Evolutionary conservation across 1,284 basidiomycete species (phyloP).

Genomic region (Heterobasidion annosum): DNA sequence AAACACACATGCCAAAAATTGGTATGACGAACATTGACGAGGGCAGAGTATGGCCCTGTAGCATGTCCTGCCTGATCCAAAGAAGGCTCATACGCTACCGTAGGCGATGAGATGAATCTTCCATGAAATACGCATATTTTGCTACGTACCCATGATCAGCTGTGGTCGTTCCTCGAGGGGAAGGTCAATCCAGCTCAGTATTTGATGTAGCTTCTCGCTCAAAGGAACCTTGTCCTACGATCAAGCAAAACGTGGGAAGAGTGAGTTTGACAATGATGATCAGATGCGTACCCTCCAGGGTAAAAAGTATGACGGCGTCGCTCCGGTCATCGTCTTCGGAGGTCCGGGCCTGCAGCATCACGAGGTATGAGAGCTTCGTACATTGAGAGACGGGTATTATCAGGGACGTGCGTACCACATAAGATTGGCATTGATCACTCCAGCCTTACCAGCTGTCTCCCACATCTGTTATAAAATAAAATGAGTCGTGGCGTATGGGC

Average conservation of each 20-base stretch:
- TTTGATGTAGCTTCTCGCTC: conserved; percentile 62
- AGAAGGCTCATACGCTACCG: conserved; percentile 64
- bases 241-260: neutral
- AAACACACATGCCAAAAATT: neutral
- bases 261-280: neutral
- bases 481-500: neutral
- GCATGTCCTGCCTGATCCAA: conserved; percentile 77
- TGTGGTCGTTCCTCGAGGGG: conserved; percentile 64
- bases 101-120: conserved; percentile 11
- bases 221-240: conserved; percentile 53
- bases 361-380: neutral
- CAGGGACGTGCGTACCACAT: conserved; percentile 64
- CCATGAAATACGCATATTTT: neutral
- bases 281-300: conserved; percentile 54
- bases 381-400: conserved; percentile 1
- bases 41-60: conserved; percentile 64
- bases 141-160: conserved; percentile 56
- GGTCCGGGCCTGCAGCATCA: conserved; percentile 64
- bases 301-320: conserved; percentile 64
- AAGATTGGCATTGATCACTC: conserved; percentile 72
- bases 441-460: conserved; percentile 74
- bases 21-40: conserved; percentile 48
- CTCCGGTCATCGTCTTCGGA: conserved; percentile 55
- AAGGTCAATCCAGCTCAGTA: conserved; percentile 72
- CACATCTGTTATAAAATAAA: conserved; percentile 53